A percentile compares a stretch with the other conserved stretches of the same genome.
These are phyloP conservation scores for Henckelia pumila DNA, from an alignment of 257 asterid genomes.

Conservation along the genomic window DNA sequence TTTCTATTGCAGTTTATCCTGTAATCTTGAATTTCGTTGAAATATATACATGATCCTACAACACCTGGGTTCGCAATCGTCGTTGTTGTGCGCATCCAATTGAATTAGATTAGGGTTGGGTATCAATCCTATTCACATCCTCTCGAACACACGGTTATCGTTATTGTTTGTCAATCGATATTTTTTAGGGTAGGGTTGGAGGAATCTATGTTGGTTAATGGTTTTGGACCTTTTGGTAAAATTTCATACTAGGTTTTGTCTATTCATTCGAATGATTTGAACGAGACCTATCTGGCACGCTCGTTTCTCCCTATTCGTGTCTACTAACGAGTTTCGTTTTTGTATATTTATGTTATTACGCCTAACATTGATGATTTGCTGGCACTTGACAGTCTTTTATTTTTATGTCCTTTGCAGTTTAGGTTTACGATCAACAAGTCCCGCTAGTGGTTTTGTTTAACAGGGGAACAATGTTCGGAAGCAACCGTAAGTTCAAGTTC, in stretches of 20 bases:
- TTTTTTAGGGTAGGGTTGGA: neutral
- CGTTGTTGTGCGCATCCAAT: neutral
- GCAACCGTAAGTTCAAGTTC: constrained; percentile 47
- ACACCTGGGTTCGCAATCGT: neutral
- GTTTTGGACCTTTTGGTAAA: too few relatives aligned
- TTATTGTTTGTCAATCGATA: neutral
- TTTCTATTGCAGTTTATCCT: neutral
- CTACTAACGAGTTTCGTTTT: neutral
- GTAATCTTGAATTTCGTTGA: neutral
- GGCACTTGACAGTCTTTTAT: neutral
- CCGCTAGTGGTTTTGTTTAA: constrained; percentile 22
- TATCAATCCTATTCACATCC: neutral
- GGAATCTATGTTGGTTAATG: neutral
- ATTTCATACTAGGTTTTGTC: neutral
- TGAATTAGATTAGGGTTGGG: neutral
- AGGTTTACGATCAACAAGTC: constrained; percentile 27
- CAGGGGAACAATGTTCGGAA: constrained; percentile 48
- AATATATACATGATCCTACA: neutral
- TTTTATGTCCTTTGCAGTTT: constrained; percentile 25
- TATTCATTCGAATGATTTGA: too few relatives aligned
- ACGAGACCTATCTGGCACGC: neutral
- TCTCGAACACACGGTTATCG: neutral
- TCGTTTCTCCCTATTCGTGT: neutral
- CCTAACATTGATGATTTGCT: neutral
- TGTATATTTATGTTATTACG: constrained; percentile 4